These are phyloP conservation scores for Exophiala lecanii-corni DNA, from an alignment of 2,329 filamentous ascomycete genomes.

Conservation along the genomic window DNA sequence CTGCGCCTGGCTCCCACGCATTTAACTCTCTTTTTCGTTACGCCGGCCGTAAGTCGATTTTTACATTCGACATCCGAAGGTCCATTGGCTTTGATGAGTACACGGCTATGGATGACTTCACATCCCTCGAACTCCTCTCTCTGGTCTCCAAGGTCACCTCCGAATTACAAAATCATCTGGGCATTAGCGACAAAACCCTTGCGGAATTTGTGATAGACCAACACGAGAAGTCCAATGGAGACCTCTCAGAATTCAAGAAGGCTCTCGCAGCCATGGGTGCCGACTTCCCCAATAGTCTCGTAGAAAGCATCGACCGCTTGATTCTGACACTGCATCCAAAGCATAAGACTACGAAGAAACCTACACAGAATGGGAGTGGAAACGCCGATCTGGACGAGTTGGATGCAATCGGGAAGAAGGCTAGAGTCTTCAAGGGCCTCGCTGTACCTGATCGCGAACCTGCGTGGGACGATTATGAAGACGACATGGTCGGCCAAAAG, in stretches of 20 bases:
- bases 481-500: slow-evolving; percentile 27
- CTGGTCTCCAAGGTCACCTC: slow-evolving; percentile 92
- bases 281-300: slow-evolving; percentile 77
- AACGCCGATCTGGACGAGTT: slow-evolving; percentile 37
- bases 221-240: slow-evolving; percentile 65
- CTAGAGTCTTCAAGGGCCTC: slow-evolving; percentile 84
- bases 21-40: neutral
- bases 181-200: slow-evolving; percentile 87
- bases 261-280: slow-evolving; percentile 72
- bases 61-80: neutral
- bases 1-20: neutral
- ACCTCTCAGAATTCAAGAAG: slow-evolving; percentile 68
- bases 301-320: slow-evolving; percentile 87
- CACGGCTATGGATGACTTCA: slow-evolving; percentile 74
- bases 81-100: neutral
- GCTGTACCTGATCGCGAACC: slow-evolving; percentile 74
- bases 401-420: slow-evolving; percentile 62
- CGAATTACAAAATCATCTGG: slow-evolving; percentile 89
- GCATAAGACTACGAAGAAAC: slow-evolving; percentile 59
- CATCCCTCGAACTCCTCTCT: slow-evolving; percentile 85
- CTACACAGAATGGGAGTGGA: slow-evolving; percentile 37
- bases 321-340: slow-evolving; percentile 87
- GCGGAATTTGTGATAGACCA: slow-evolving; percentile 95
- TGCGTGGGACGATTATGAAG: slow-evolving; percentile 49
- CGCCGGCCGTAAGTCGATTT: neutral